Base-by-base conservation (phyloP, 805 yeast species). In the Danielia reshetovae region DNA sequence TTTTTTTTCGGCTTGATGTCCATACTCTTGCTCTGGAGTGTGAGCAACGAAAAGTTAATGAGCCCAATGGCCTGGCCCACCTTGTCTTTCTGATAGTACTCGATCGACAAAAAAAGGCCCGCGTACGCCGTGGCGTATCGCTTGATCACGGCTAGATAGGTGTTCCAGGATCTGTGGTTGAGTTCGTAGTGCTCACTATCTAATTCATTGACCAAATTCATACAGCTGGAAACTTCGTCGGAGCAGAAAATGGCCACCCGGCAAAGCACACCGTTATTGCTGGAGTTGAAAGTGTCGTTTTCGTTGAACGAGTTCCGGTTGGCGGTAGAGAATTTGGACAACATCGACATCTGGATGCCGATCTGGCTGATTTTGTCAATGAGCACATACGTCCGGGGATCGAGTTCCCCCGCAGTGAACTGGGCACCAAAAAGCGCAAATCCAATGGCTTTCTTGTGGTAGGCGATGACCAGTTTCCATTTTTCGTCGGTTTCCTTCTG, bases 61-160 rank as follows among this genome's bases (percentile, higher is more conserved):
- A 70, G 54, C 2, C 76, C 78, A 25, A 72, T 57, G 4, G 73
- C 66, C n/a, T 57, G 58, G 6, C 78, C 78, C 13, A 72, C 34
- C 24, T 65, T 59, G 34, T 60, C 57, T 30, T 70, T 60, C 39
- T 70, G 72, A 46, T 72, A 72, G 34, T 56, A 49, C 30, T 72
- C 76, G 24, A 71, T 57, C 0, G 75, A 55, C 15, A 70, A 52
- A 31, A 72, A 65, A n/a, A 64, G 40, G 0, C 73, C 74, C 13
- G 70, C 62, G 38, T 70, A 68, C 0, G 72, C 73, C 16, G 57
- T 51, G 5, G 62, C 55, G 45, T 70, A 62, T 29, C 56, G 60
- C 28, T 56, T 49, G 10, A 65, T 41, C 2, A 66, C 33, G 6
- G 32, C 24, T 35, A 65, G 49, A 43, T 64, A 68, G 3, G 51